Evolutionary conservation across 805 yeast species (phyloP), one percentile per base, ranked within the genome.

Genomic region (Nakazawaea holstii): DNA sequence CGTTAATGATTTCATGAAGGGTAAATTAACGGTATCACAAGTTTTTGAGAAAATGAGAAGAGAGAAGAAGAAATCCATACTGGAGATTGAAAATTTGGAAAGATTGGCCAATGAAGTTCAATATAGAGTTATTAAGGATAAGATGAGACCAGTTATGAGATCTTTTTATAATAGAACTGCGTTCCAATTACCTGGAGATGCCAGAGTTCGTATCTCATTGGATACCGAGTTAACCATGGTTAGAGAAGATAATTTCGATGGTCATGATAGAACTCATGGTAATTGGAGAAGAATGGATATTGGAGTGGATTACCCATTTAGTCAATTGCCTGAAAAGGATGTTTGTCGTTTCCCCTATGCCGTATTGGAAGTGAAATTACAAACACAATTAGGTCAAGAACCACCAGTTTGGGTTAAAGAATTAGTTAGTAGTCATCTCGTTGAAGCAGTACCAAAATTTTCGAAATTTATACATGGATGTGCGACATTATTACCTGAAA

Each of bases 281-380:
- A 94, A 94, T 68, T 94, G 99, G 99, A 84, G 99, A 70, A 82
- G 99, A 68, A 90, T 84, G 84, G 99, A 94, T 66, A 94, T 94
- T 62, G 99, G 99, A 41, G 94, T 94, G 32, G 96, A 94, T 67
- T 94, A 81, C 80, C 99, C 99, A 39, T 94, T 94, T 66, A 67
- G 72, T 46, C 96, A 92, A 66, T 73, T 94, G 48, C 80, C 91
- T 4, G 92, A 86, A 37, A 74, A 76, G 52, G 99, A 94, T 61
- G 80, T 87, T 44, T 92, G 92, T 61, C 76, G 97, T 58, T 94
- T 94, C 70, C 99, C 99, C 4, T 94, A 94, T 65, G 99, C 99
- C 1, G 97, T 94, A 37, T 74, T 94, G 57, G 99, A 94, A 71
- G 99, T 94, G 50, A 94, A 94, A 68, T 76, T 94, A 53, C 99